A percentile compares a stretch with the other conserved stretches of the same genome.
Conservation (phyloP, 768 basidiomycete genomes). For the Pholiota microspora region DNA sequence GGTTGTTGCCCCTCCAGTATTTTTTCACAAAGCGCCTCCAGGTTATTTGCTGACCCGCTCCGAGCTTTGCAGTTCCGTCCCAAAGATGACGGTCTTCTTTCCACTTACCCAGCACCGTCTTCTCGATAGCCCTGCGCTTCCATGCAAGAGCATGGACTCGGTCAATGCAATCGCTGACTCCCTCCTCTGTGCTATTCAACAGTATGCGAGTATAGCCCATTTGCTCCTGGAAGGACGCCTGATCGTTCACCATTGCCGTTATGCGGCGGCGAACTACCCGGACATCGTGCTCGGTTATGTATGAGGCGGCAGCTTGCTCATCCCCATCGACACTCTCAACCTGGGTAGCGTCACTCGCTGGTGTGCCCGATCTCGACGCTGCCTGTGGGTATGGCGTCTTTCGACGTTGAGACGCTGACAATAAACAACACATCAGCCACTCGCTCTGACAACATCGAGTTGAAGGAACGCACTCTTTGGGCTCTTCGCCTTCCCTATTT, state of each 20-base stretch:
- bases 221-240: background rate
- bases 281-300: background rate
- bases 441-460: background rate
- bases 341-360: no score
- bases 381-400: background rate
- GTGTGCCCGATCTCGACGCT: no score
- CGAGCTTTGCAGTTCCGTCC: background rate
- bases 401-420: background rate
- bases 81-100: background rate
- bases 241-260: background rate
- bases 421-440: background rate
- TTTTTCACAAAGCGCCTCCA: background rate
- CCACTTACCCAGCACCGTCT: background rate
- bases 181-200: background rate
- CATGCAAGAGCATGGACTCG: background rate
- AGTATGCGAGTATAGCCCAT: background rate
- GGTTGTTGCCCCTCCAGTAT: background rate
- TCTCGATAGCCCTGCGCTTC: background rate
- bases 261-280: background rate
- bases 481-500: no score
- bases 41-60: background rate
- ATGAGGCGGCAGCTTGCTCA: no score
- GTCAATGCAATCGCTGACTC: background rate
- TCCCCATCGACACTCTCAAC: no score
- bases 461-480: background rate